Percentiles rank a stretch among this genome's conserved stretches.
phyloP scores from a whole-genome alignment of 495 filamentous ascomycete species.

The Talaromyces proteolyticus region DNA sequence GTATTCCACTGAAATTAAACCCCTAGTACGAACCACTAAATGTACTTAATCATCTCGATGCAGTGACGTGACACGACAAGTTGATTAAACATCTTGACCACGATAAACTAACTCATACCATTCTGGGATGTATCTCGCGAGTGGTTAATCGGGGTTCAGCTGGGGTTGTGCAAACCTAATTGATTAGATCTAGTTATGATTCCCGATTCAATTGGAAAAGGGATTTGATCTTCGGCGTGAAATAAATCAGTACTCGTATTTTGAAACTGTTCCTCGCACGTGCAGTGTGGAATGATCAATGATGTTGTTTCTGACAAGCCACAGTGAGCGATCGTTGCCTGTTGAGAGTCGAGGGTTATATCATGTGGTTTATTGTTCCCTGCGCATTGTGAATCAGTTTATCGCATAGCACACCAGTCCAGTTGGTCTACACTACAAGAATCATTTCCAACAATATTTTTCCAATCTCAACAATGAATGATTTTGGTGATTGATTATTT shows the following conservation, averaged over 20 bases:
- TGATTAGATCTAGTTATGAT: no score
- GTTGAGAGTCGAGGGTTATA: no score
- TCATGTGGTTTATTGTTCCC: not conserved
- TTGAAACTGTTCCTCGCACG: not conserved
- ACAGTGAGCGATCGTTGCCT: no score
- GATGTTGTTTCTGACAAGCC: not conserved
- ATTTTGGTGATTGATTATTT: no score
- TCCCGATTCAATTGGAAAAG: no score
- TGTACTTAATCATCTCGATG: not conserved
- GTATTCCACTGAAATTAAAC: not conserved
- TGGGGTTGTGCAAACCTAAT: no score
- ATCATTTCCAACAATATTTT: no score
- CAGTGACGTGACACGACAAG: not conserved
- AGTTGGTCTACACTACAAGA: no score
- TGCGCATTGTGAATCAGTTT: no score
- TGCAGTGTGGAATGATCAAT: not conserved
- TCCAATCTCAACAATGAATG: no score
- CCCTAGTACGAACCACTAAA: not conserved
- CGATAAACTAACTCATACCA: not conserved
- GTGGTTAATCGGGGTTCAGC: not conserved
- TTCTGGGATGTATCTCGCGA: not conserved
- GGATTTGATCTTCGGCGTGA: no score
- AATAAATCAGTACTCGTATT: not conserved
- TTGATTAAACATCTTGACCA: not conserved
- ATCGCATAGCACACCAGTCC: no score